phyloP scores from a whole-genome alignment of 352 stramenopile species.

The Globisporangium acanthophoron region DNA sequence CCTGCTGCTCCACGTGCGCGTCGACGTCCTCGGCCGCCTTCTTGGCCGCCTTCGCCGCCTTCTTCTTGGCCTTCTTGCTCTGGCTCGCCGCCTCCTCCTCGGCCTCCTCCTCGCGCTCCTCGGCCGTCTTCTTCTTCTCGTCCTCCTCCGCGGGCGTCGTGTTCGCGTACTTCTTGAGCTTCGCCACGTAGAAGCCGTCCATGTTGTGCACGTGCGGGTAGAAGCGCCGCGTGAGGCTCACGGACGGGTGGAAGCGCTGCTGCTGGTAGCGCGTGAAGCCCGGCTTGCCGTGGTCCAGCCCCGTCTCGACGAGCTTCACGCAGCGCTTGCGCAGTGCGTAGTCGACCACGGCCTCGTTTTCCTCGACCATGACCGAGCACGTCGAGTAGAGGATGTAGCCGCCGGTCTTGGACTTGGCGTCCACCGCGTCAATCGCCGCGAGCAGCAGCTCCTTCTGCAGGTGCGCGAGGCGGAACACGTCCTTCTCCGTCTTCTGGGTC shows the following conservation, averaged over 20 bases:
- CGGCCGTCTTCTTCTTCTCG: constrained; percentile 73
- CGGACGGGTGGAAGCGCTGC: constrained; percentile 97
- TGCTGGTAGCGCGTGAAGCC: constrained; percentile 94
- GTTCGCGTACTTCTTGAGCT: constrained; percentile 99
- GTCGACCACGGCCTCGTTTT: constrained; percentile 97
- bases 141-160: constrained; percentile 70
- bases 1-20: constrained; percentile 53
- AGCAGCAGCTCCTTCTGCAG: constrained; percentile 99
- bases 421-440: constrained; percentile 97
- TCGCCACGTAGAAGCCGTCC: constrained; percentile 99
- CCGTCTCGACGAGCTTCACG: constrained; percentile 97
- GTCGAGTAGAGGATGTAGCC: constrained; percentile 99
- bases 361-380: constrained; percentile 92
- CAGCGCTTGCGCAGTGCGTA: constrained; percentile 98
- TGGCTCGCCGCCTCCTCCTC: constrained; percentile 53
- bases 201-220: constrained; percentile 99
- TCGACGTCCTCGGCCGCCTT: constrained; percentile 69
- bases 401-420: constrained; percentile 94
- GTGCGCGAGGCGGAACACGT: constrained; percentile 89
- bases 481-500: constrained; percentile 94
- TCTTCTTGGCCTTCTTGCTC: constrained; percentile 82
- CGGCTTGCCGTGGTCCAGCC: constrained; percentile 95
- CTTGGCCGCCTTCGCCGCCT: constrained; percentile 68
- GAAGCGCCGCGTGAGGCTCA: constrained; percentile 95
- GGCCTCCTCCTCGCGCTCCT: constrained; percentile 54